Percentiles rank a stretch among this genome's conserved stretches.
Evolutionary conservation across 75 land plant species (phyloP).

Genomic region (Larix kaempferi): DNA sequence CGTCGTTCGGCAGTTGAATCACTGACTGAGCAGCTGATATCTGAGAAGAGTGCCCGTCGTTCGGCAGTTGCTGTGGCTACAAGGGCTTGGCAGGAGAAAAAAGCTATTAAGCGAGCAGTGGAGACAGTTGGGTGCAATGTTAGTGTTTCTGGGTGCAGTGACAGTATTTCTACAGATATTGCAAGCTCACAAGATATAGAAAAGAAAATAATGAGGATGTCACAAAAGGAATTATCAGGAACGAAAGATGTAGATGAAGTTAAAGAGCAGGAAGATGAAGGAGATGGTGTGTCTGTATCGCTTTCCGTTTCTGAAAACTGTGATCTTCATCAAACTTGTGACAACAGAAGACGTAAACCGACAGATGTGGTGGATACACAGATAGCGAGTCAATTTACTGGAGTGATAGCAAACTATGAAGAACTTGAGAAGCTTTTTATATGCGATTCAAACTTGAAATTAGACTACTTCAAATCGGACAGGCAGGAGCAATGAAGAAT

Average conservation of each 20-base stretch:
- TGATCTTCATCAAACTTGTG: constrained; percentile 29
- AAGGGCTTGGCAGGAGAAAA: constrained; percentile 54
- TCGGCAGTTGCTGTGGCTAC: constrained; percentile 48
- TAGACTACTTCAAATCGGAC: constrained; percentile 54
- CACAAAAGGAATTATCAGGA: constrained; percentile 20
- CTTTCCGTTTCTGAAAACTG: constrained; percentile 46
- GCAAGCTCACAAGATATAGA: constrained; percentile 26
- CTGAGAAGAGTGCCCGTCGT: constrained; percentile 41
- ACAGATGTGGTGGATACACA: constrained; percentile 82
- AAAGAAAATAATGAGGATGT: constrained; percentile 16
- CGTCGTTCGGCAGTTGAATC: constrained; percentile 42
- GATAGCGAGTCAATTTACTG: constrained; percentile 78
- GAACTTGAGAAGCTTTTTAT: constrained; percentile 91
- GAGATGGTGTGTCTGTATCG: constrained; percentile 57
- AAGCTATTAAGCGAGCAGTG: constrained; percentile 72
- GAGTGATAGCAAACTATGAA: constrained; percentile 82
- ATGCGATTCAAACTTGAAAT: constrained; percentile 64
- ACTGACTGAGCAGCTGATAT: constrained; percentile 44
- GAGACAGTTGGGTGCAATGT: constrained; percentile 82
- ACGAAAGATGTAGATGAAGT: neutral
- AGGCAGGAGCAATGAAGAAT: neutral
- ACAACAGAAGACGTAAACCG: constrained; percentile 71
- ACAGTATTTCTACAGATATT: constrained; percentile 26
- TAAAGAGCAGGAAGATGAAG: constrained; percentile 40
- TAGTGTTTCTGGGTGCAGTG: constrained; percentile 43